Conservation (phyloP, 2,329 filamentous ascomycete species). For the Plectosphaerella sp. region DNA sequence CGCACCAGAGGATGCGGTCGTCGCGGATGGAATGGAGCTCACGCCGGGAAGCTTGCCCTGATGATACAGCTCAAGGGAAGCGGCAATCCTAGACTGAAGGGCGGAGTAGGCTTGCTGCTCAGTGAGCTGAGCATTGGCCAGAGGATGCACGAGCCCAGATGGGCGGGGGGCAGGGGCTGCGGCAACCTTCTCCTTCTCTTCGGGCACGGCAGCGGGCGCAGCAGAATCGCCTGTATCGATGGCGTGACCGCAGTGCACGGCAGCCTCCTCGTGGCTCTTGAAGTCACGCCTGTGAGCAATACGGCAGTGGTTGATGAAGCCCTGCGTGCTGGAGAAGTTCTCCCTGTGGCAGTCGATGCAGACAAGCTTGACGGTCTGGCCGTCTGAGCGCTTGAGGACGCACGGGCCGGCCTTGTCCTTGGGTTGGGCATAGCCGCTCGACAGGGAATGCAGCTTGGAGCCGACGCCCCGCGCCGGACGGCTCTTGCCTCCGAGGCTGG, state of each 20-base stretch:
- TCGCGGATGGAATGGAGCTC: constrained; percentile 34
- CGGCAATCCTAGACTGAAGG: constrained; percentile 48
- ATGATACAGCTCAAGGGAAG: constrained; percentile 47
- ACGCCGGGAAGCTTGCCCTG: constrained; percentile 48
- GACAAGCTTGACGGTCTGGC: constrained; percentile 81
- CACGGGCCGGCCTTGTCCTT: constrained; percentile 82
- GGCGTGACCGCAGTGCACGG: constrained; percentile 75
- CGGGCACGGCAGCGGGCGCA: constrained; percentile 29
- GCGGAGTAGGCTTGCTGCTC: constrained; percentile 43
- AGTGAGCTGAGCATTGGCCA: constrained; percentile 53
- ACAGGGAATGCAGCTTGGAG: constrained; percentile 64
- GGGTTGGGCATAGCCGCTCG: constrained; percentile 65
- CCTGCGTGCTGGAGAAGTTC: constrained; percentile 93
- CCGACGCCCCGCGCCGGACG: constrained; percentile 46
- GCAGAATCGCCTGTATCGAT: constrained; percentile 45
- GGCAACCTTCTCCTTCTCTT: constrained; percentile 27
- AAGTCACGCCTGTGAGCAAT: constrained; percentile 92
- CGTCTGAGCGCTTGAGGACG: constrained; percentile 80
- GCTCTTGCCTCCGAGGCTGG: constrained; percentile 38
- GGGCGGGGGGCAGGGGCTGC: constrained; percentile 16
- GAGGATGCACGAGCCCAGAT: constrained; percentile 56
- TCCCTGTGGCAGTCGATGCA: constrained; percentile 85
- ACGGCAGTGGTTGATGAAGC: constrained; percentile 98
- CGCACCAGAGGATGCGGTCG: constrained; percentile 16
- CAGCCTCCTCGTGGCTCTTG: constrained; percentile 93